Conservation (phyloP, 73 alveolate genomes). For the Paramecium octaurelia region DNA sequence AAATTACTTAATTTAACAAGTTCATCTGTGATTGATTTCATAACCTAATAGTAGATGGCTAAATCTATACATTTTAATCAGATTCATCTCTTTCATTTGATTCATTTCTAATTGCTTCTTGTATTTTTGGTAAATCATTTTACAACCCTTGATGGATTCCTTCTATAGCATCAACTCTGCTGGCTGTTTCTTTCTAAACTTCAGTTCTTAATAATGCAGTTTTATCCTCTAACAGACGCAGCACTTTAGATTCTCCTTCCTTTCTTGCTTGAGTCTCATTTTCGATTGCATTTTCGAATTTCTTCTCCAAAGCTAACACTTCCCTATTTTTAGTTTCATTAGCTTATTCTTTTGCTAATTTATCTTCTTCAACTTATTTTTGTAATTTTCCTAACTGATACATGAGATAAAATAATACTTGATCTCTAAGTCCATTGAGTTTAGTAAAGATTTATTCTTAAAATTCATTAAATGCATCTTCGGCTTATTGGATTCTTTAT, state of each 20-base stretch:
- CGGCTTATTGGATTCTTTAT: conserved; percentile 63
- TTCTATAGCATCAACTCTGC: conserved; percentile 56
- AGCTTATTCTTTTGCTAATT: conserved; percentile 63
- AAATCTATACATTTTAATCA: conserved; percentile 62
- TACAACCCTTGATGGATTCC: conserved; percentile 55
- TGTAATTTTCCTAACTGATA: conserved; percentile 38
- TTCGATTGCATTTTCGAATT: conserved; percentile 63
- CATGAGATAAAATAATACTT: neutral
- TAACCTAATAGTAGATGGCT: conserved; percentile 36
- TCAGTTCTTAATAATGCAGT: conserved; percentile 46
- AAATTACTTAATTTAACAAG: conserved; percentile 66
- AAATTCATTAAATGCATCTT: conserved; percentile 68
- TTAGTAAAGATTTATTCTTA: conserved; percentile 60
- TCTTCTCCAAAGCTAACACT: conserved; percentile 56
- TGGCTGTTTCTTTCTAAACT: conserved; percentile 57
- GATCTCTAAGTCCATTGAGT: conserved; percentile 56
- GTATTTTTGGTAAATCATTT: conserved; percentile 82
- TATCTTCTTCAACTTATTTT: conserved; percentile 72
- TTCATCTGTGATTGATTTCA: conserved; percentile 78
- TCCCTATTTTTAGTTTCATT: conserved; percentile 67
- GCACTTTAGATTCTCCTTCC: conserved; percentile 65
- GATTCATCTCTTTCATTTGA: conserved; percentile 76
- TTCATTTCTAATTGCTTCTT: conserved; percentile 80
- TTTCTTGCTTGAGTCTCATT: conserved; percentile 64
- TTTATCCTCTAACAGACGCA: conserved; percentile 64